Evolutionary conservation across 169 alveolate species (phyloP).

Genomic region (Eimeria zaria): DNA sequence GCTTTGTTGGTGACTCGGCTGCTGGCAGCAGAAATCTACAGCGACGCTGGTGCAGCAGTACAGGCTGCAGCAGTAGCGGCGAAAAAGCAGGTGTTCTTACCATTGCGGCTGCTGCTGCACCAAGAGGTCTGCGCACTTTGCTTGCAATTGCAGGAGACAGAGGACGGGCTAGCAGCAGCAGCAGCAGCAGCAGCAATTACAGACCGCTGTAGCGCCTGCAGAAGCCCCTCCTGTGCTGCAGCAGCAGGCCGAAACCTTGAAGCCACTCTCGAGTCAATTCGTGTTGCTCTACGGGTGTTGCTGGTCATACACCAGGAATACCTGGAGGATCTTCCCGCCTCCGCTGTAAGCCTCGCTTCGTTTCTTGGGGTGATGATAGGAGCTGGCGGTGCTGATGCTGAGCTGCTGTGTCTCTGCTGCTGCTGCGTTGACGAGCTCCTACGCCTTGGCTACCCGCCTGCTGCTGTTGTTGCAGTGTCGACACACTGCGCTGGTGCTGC

Average conservation of each 20-base stretch:
- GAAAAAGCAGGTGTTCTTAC: slow-evolving; percentile 17
- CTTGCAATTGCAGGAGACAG: slow-evolving; percentile 28
- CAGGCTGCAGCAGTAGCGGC: slow-evolving; percentile 26
- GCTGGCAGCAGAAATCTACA: slow-evolving; percentile 37
- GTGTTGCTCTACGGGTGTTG: slow-evolving; percentile 65
- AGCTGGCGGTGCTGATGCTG: slow-evolving; percentile 20
- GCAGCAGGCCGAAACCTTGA: slow-evolving; percentile 53
- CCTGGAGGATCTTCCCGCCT: slow-evolving; percentile 49
- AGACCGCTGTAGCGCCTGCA: slow-evolving; percentile 54
- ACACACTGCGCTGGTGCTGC: neutral
- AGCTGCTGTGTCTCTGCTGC: neutral
- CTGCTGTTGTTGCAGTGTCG: neutral
- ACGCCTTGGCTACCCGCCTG: neutral
- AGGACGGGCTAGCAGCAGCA: neutral
- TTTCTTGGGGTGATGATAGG: neutral
- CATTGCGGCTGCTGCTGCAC: slow-evolving; percentile 67
- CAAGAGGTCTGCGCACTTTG: slow-evolving; percentile 38
- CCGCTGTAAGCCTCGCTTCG: slow-evolving; percentile 1
- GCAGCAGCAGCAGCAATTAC: slow-evolving; percentile 54
- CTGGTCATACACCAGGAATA: slow-evolving; percentile 64
- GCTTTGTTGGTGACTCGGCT: slow-evolving; percentile 13
- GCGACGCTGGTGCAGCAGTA: slow-evolving; percentile 12
- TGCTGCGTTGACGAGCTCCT: neutral
- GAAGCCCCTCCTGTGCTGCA: slow-evolving; percentile 44
- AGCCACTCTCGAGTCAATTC: slow-evolving; percentile 45